A percentile compares a stretch with the other conserved stretches of the same genome.
Evolutionary conservation across 2,329 filamentous ascomycete genomes (phyloP).

Genomic region (Cladobotryum mycophilum): DNA sequence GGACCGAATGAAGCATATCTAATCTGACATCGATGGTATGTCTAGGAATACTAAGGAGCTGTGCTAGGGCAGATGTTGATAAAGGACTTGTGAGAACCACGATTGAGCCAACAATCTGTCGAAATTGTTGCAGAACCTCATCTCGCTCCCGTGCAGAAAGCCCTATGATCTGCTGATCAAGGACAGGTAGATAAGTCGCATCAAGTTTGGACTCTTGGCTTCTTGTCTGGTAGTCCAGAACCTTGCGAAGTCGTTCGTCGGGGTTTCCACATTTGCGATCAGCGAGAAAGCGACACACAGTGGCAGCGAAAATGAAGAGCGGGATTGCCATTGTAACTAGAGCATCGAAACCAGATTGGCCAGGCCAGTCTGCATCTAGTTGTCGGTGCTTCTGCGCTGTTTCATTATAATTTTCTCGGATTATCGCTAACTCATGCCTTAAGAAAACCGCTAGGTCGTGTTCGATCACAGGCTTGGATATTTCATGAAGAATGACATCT

Average conservation of each 20-base stretch:
- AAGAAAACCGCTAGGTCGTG: background rate
- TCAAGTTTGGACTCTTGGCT: slow-evolving; percentile 12
- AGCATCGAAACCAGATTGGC: background rate
- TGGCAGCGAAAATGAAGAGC: no score
- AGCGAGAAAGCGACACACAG: slow-evolving; percentile 22
- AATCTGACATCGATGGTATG: slow-evolving; percentile 16
- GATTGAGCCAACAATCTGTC: slow-evolving; percentile 26
- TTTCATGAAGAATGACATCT: background rate
- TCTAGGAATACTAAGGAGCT: slow-evolving; percentile 20
- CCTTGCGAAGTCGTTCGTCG: slow-evolving; percentile 15
- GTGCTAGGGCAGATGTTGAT: slow-evolving; percentile 18
- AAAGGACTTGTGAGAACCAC: slow-evolving; percentile 25
- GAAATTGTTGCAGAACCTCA: slow-evolving; percentile 19
- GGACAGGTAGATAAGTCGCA: slow-evolving; percentile 14
- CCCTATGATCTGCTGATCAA: slow-evolving; percentile 10
- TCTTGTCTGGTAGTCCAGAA: slow-evolving; percentile 17
- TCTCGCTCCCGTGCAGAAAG: background rate
- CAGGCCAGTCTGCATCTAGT: slow-evolving; percentile 10
- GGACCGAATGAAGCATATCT: slow-evolving; percentile 27
- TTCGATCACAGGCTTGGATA: background rate
- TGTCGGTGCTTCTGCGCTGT: background rate
- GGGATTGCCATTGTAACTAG: slow-evolving; percentile 25
- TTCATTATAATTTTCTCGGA: slow-evolving; percentile 1
- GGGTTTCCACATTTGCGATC: slow-evolving; percentile 15
- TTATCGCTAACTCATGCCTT: background rate